These are phyloP conservation scores for Lupinus albus DNA, from an alignment of 306 rosid genomes.

Conservation along the genomic window DNA sequence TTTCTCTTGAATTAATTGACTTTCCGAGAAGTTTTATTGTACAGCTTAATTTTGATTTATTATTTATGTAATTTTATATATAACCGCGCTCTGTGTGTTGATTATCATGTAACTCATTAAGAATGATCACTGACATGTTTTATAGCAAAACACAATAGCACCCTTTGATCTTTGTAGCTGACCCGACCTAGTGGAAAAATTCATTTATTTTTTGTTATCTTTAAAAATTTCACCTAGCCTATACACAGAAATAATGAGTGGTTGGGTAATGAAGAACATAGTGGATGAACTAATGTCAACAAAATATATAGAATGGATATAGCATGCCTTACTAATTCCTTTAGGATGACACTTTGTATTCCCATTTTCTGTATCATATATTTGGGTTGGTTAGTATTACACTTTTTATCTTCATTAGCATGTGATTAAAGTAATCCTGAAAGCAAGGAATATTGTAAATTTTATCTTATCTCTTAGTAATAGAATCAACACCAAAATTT, in stretches of 20 bases:
- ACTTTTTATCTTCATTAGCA: not conserved
- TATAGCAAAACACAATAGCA: not conserved
- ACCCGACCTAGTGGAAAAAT: not conserved
- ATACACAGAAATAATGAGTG: constrained; percentile 1
- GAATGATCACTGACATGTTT: not conserved
- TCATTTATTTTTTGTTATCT: too few relatives aligned
- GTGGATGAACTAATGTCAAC: constrained; percentile 1
- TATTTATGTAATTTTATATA: not conserved
- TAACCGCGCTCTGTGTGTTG: not conserved
- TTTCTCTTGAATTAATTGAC: constrained; percentile 24
- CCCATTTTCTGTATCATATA: not conserved
- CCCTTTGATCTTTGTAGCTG: not conserved
- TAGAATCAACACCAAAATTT: not conserved
- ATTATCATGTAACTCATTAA: not conserved
- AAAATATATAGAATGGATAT: constrained; percentile 13
- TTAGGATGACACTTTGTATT: not conserved
- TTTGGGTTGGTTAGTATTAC: not conserved
- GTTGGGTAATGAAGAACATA: not conserved
- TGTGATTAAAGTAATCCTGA: not conserved
- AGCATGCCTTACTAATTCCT: not conserved
- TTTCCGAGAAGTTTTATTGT: constrained; percentile 20
- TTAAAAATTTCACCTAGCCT: not conserved
- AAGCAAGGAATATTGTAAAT: not conserved
- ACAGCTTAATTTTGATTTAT: not conserved
- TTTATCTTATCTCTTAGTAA: not conserved